Evolutionary conservation across 495 filamentous ascomycete genomes (phyloP), one percentile per base, ranked within the genome.

Genomic region (Penicillium egyptiacum): DNA sequence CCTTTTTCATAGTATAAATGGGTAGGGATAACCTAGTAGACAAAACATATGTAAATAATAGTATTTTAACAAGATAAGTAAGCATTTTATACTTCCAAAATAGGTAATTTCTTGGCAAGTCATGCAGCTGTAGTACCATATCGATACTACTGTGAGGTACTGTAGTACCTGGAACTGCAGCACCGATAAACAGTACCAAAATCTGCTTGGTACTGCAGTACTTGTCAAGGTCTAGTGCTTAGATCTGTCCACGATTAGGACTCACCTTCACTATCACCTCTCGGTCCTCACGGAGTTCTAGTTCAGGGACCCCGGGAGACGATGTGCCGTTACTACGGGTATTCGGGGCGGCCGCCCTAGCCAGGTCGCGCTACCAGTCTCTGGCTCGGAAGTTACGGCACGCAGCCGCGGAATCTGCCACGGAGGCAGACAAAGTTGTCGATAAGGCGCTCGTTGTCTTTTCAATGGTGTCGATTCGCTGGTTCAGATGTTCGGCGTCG

Each of bases 391-490:
- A 54, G 30, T 40, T 42, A 40, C 55, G 59, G 46, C 56, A 55
- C 40, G 60, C 50, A 20, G 60, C 60, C 31, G 56, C 60, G 17
- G 47, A 50, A 22, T 39, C 41, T 23, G 47, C 45, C 39, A 28
- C 45, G 39, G 60, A 22, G 55, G 30, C 31, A 19, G 50, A 62
- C n/a, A 62, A 25, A 25, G 23, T 25, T 25, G 23, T 25, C 2
- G 23, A 4, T 25, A 25, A 2, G 23, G 23, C 4, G 23, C 4
- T 25, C 23, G 23, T 60, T 39, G 48, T 56, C 19, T 56, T 62
- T 59, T 56, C 53, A 40, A 63, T 56, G 7, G 33, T 50, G 33
- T 63, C 52, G 2, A 56, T 59, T 59, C 52, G 47, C 53, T 56
- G 47, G 56, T 53, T 63, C 47, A 63, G 55, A 25, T 43, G 50